phyloP scores from a whole-genome alignment of 805 yeast species.

The Osmozyma mogii region DNA sequence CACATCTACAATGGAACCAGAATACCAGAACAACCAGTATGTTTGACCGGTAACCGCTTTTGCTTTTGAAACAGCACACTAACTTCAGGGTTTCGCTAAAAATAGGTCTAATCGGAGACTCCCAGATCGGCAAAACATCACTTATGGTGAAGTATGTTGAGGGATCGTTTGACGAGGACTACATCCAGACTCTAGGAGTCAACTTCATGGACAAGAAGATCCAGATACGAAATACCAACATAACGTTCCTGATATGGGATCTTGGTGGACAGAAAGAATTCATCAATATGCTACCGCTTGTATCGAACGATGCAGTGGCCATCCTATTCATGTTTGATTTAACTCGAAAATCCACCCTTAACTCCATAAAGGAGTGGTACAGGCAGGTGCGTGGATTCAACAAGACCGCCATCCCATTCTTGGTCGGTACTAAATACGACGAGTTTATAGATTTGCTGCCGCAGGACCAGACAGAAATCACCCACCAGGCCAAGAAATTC shows the following conservation, averaged over 20 bases:
- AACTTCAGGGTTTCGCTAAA: slow-evolving; percentile 53
- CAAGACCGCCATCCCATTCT: slow-evolving; percentile 80
- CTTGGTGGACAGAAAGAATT: slow-evolving; percentile 93
- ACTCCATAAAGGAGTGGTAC: slow-evolving; percentile 92
- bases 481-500: slow-evolving; percentile 73
- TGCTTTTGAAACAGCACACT: too few species aligned
- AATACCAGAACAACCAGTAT: too few species aligned
- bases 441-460: slow-evolving; percentile 69
- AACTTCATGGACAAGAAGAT: slow-evolving; percentile 90
- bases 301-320: slow-evolving; percentile 87
- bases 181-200: slow-evolving; percentile 91
- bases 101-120: slow-evolving; percentile 91
- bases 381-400: slow-evolving; percentile 85
- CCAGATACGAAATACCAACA: slow-evolving; percentile 75
- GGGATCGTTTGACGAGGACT: slow-evolving; percentile 83
- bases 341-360: slow-evolving; percentile 76
- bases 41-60: too few species aligned
- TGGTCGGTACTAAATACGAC: slow-evolving; percentile 93
- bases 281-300: slow-evolving; percentile 90
- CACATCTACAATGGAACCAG: too few species aligned
- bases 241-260: slow-evolving; percentile 91
- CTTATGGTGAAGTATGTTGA: slow-evolving; percentile 97
- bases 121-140: slow-evolving; percentile 93
- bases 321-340: slow-evolving; percentile 82
- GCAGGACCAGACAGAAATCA: slow-evolving; percentile 77